Conservation (phyloP, 2,329 filamentous ascomycete species). For the Cladosporium colombiae region DNA sequence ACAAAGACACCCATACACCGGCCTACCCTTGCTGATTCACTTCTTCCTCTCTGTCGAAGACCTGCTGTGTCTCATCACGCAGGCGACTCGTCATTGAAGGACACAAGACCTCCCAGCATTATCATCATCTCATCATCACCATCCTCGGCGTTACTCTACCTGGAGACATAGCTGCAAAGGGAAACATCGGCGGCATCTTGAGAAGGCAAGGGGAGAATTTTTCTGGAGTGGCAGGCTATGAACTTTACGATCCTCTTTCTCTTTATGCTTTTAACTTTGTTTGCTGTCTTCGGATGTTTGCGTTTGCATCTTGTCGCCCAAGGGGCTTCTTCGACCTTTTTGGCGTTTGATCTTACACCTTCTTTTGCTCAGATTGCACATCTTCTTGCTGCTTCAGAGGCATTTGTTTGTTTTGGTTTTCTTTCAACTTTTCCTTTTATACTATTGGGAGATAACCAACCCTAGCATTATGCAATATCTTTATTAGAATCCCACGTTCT, state of each 20-base stretch:
- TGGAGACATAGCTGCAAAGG: background rate
- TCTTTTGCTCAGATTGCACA: background rate
- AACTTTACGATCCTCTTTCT: background rate
- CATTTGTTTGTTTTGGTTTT: background rate
- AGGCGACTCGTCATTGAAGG: background rate
- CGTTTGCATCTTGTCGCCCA: background rate
- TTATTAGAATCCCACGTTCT: background rate
- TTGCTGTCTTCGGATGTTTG: background rate
- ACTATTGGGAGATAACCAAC: background rate
- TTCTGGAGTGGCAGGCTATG: conserved; percentile 4
- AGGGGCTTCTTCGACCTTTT: background rate
- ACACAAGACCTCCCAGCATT: background rate
- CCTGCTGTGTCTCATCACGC: background rate
- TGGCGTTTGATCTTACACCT: background rate
- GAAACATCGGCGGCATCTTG: background rate
- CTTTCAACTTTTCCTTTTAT: background rate
- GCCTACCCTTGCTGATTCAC: conserved; percentile 4
- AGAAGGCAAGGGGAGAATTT: background rate
- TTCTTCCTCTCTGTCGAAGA: background rate
- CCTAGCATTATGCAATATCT: background rate
- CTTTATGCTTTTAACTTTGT: background rate
- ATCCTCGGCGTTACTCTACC: background rate
- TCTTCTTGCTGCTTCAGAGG: background rate
- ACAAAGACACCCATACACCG: conserved; percentile 9
- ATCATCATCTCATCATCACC: background rate